These are phyloP conservation scores for Lachancea kluyveri DNA, from an alignment of 805 yeast genomes.

Conservation along the genomic window DNA sequence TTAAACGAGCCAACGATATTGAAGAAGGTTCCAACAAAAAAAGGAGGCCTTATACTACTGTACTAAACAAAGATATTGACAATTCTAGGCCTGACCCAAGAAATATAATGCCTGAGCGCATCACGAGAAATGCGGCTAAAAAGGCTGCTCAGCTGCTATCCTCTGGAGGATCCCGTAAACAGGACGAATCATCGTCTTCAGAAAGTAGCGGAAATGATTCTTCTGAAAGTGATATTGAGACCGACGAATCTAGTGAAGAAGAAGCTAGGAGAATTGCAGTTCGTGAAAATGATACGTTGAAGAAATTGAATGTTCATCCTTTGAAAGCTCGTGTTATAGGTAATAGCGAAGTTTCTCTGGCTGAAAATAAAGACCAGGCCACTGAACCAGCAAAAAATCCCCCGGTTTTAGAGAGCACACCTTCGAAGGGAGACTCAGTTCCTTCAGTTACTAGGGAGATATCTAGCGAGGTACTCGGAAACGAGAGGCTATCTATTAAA, in stretches of 20 bases:
- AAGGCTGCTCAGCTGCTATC: constrained; percentile 25
- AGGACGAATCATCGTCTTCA: constrained; percentile 5
- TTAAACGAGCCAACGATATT: constrained; percentile 10
- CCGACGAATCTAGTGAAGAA: constrained; percentile 13
- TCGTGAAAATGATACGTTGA: constrained; percentile 13
- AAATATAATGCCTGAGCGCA: constrained; percentile 23
- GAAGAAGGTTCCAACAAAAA: constrained; percentile 9
- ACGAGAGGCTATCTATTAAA: no score
- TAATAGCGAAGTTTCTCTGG: no score
- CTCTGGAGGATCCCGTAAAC: constrained; percentile 10
- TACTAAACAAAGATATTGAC: constrained; percentile 24
- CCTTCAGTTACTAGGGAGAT: no score
- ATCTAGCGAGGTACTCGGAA: no score
- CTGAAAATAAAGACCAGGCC: no score
- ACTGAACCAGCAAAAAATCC: no score
- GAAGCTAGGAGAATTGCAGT: constrained; percentile 12
- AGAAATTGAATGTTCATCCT: constrained; percentile 18
- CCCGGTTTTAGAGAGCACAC: neutral
- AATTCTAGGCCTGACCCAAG: constrained; percentile 28
- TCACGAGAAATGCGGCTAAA: constrained; percentile 27
- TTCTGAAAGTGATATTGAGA: constrained; percentile 15
- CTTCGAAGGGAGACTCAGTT: constrained; percentile 7
- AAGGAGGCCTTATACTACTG: constrained; percentile 26
- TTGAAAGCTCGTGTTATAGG: constrained; percentile 13
- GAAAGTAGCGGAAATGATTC: constrained; percentile 6